Conservation (phyloP, 768 basidiomycete species). For the Rhodotorula diobovata region DNA sequence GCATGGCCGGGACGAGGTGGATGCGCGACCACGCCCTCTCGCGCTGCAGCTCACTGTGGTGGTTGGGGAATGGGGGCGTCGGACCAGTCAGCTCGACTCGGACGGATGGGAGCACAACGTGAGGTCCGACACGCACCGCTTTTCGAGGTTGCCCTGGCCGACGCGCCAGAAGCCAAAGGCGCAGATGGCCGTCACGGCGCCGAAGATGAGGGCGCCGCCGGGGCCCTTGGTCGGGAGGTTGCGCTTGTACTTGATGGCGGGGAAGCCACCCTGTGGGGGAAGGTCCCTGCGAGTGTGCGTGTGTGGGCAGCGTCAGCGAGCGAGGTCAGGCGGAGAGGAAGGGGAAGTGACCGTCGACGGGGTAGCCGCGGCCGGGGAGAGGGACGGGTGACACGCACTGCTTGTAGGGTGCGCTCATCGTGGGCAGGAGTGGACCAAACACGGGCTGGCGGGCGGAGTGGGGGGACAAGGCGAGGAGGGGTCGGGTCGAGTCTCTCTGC, state of each 20-base stretch:
- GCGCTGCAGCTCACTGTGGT: conserved; percentile 84
- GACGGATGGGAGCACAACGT: not conserved
- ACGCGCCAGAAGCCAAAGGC: conserved; percentile 87
- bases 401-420: conserved; percentile 6
- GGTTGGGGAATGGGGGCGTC: not conserved
- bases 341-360: not conserved
- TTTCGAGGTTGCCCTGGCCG: conserved; percentile 84
- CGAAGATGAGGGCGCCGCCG: conserved; percentile 73
- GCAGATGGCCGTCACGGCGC: conserved; percentile 77
- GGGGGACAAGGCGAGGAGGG: no score
- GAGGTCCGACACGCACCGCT: conserved; percentile 63
- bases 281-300: conserved; percentile 63
- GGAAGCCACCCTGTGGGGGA: conserved; percentile 91
- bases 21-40: conserved; percentile 95
- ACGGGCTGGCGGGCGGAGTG: no score
- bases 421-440: not conserved
- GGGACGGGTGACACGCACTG: not conserved
- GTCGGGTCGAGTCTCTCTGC: no score
- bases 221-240: conserved; percentile 63
- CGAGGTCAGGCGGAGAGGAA: not conserved
- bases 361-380: not conserved
- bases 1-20: conserved; percentile 81
- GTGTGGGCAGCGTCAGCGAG: not conserved
- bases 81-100: not conserved
- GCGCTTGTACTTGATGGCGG: conserved; percentile 86